These are phyloP conservation scores for Monosporascus sp. DNA, from an alignment of 2,329 filamentous ascomycete species.

Conservation along the genomic window DNA sequence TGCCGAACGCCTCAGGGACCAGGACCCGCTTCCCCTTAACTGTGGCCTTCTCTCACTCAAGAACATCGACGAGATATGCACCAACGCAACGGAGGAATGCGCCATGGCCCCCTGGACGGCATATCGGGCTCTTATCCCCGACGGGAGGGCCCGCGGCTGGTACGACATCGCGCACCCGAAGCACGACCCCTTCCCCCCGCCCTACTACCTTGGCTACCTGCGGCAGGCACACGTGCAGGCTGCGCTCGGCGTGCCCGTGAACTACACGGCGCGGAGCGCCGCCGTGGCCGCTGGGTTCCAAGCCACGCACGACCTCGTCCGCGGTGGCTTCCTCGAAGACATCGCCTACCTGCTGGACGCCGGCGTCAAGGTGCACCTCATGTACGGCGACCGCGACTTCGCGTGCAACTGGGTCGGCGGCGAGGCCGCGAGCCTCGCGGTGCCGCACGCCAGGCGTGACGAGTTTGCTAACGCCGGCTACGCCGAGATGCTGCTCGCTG, in stretches of 20 bases:
- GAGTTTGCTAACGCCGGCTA: neutral
- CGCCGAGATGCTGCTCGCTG: neutral
- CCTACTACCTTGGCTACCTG: conserved; percentile 49
- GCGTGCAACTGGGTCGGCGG: conserved; percentile 52
- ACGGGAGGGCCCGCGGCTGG: conserved; percentile 11
- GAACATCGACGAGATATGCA: conserved; percentile 48
- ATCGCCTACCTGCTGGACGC: conserved; percentile 46
- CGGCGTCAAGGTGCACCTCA: conserved; percentile 47
- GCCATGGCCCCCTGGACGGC: neutral
- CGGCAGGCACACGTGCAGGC: conserved; percentile 42
- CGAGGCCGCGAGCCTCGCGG: conserved; percentile 39
- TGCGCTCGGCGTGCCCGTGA: conserved; percentile 51
- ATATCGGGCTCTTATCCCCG: neutral
- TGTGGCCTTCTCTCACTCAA: neutral
- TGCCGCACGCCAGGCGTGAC: conserved; percentile 13
- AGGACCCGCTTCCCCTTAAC: neutral
- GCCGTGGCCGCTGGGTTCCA: conserved; percentile 40
- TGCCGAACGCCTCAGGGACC: neutral
- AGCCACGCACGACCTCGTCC: conserved; percentile 18
- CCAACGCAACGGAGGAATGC: conserved; percentile 32
- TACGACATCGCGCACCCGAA: conserved; percentile 27
- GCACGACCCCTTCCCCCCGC: conserved; percentile 44
- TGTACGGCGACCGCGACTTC: conserved; percentile 54
- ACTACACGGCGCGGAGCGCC: conserved; percentile 42
- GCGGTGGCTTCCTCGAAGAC: conserved; percentile 30